Conservation (phyloP, 305 asterid species). For the Rubia balearica region DNA sequence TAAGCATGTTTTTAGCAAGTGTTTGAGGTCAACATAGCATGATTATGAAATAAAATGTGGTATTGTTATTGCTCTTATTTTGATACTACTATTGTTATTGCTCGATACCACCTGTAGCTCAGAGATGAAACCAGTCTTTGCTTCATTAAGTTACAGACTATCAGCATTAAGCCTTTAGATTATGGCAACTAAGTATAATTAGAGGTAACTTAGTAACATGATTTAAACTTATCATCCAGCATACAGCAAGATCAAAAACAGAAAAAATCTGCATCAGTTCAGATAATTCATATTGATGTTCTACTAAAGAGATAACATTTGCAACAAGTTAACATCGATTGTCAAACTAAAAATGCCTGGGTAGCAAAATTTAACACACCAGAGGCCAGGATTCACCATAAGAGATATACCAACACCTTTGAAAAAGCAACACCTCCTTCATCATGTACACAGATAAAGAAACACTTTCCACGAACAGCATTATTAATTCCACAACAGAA, state of each 20-base stretch:
- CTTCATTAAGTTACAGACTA: neutral
- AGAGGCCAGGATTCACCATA: neutral
- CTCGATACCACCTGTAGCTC: neutral
- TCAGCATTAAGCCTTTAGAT: neutral
- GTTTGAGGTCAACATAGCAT: neutral
- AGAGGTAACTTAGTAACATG: neutral
- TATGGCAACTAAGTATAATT: neutral
- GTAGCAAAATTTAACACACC: neutral
- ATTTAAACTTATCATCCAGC: neutral
- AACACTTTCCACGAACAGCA: neutral
- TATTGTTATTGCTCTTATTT: too few species aligned
- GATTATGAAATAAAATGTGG: too few species aligned
- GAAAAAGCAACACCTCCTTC: too few species aligned
- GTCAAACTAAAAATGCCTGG: neutral
- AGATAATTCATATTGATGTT: neutral
- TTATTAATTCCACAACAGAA: neutral
- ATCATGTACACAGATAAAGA: too few species aligned
- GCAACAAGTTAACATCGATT: neutral
- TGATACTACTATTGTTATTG: too few species aligned
- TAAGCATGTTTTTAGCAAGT: neutral
- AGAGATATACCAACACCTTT: neutral
- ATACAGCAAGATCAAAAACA: neutral
- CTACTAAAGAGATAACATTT: neutral
- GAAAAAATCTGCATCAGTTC: neutral
- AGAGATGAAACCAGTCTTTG: neutral